Base-by-base conservation (phyloP, 2,329 filamentous ascomycete species). In the Aureobasidium leucospermi region DNA sequence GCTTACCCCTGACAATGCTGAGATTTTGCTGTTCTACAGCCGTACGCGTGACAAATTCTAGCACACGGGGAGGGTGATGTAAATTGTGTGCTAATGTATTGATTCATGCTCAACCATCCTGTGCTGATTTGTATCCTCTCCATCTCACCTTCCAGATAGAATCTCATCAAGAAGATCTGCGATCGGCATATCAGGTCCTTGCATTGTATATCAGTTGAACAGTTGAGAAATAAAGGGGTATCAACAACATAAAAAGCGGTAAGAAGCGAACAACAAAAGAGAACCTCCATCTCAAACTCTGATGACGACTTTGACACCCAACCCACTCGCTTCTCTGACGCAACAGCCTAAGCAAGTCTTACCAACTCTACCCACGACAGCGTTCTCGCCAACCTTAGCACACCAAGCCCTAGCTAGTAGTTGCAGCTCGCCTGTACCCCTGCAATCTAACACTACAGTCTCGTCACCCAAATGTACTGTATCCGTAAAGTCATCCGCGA, bases 291-390 rank as follows among this genome's bases (percentile, higher is more conserved):
- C 23, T 68, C 62, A 76, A 4, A 76, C 67, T 58, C 76, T 66
- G 16, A 79, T 80, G n/a, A 90, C 79, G 29, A 90, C 81, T 65
- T 81, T 82, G 77, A 89, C 85, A 2, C 83, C 85, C 60, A 90
- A 69, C 3, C 85, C 88, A 5, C 84, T 84, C 0, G 87, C 88
- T 74, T 93, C 88, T 16, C 89, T 80, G 45, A 93, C 82, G 42
- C 86, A 87, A 71, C 89, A 93, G 3, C 82, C 81, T 38, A 92
- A 71, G 68, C 89, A 93, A 0, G 86, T 87, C 62, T 87, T 78
- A 64, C 83, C 81, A 41, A 80, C 77, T 55, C 86, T 78, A 62
- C 85, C 88, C 63, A 92, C 79, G 16, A 92, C 69, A 23, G 88
- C 88, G 69, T 90, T 87, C 79, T 85, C 86, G 2, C 88, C 88